Evolutionary conservation across 2,329 filamentous ascomycete genomes (phyloP).

Genomic region (Fusarium buharicum): DNA sequence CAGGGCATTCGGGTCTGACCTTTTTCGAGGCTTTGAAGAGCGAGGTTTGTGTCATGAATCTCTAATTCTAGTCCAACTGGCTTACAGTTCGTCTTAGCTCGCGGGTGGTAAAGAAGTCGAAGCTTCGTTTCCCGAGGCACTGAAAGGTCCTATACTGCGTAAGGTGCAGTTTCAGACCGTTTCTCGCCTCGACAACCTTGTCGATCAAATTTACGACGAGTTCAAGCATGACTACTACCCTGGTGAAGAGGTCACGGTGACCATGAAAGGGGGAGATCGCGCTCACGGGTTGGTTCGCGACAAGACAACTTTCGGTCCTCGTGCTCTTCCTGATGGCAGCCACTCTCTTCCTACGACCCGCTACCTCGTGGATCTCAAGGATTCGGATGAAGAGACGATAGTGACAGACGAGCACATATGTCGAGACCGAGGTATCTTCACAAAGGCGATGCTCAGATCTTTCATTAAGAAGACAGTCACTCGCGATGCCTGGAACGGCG

Average conservation of each 20-base stretch:
- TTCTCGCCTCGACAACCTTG: conserved; percentile 85
- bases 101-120: conserved; percentile 89
- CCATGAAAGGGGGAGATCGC: conserved; percentile 74
- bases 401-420: conserved; percentile 84
- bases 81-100: conserved; percentile 59
- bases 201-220: conserved; percentile 75
- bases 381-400: conserved; percentile 77
- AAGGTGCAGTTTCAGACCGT: conserved; percentile 91
- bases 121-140: conserved; percentile 86
- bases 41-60: conserved; percentile 71
- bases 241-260: conserved; percentile 82
- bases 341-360: conserved; percentile 77
- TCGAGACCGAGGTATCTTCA: conserved; percentile 91
- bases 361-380: conserved; percentile 82
- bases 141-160: conserved; percentile 90
- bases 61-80: neutral
- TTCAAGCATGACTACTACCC: conserved; percentile 94
- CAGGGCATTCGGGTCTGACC: conserved; percentile 87
- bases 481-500: conserved; percentile 92
- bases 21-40: conserved; percentile 94
- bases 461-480: conserved; percentile 97
- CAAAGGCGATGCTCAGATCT: conserved; percentile 90
- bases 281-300: conserved; percentile 82
- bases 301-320: conserved; percentile 78
- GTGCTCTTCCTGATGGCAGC: conserved; percentile 72